Base-by-base conservation (phyloP, 2,329 filamentous ascomycete species). In the Myriosclerotinia curreyana region DNA sequence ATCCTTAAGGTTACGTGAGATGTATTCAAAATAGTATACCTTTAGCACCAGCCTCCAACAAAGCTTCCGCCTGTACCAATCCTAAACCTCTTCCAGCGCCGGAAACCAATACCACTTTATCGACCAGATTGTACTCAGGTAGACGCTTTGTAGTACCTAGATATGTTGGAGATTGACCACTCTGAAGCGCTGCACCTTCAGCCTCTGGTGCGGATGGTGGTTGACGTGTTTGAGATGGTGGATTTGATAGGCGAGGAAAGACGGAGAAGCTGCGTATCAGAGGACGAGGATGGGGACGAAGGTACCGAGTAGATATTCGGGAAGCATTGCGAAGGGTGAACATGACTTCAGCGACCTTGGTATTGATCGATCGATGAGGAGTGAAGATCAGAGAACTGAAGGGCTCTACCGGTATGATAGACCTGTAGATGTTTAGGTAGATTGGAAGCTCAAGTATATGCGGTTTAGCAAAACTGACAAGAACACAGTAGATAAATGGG, bases 21-120 rank as follows among this genome's bases (percentile, higher is more conserved):
- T 36, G 8, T 20, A 25, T 61, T 31, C 11, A 2, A 38, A 5
- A 56, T 8, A 20, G 7, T 73, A 56, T 70, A 85, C 83, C 83
- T 68, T 79, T 89, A 31, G 88, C 90, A 25, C 90, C 90, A 31
- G 89, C 89, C 75, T 93, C 89, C 15, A 91, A 79, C 17, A 93
- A 77, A 1, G 86, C 89, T 71, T 93, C 89, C 1, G 88, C 84
- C 70, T 92, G 84, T 7, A 87, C 84, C 25, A 94, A 77, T n/a
- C 90, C 90, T 12, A 93, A 80, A 0, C 90, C 90, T 66, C 86
- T 82, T 2, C 84, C 89, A 62, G 84, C 90, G 22, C 90, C 90
- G 1, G 88, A 89, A 3, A 92, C 86, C 38, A 90, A 75, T 54
- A 91, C 83, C 1, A 90, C 82, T 71, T 86, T 88, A 65, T 85